Evolutionary conservation across 805 yeast species (phyloP), one percentile per base, ranked within the genome.

Genomic region (Candida anglica): DNA sequence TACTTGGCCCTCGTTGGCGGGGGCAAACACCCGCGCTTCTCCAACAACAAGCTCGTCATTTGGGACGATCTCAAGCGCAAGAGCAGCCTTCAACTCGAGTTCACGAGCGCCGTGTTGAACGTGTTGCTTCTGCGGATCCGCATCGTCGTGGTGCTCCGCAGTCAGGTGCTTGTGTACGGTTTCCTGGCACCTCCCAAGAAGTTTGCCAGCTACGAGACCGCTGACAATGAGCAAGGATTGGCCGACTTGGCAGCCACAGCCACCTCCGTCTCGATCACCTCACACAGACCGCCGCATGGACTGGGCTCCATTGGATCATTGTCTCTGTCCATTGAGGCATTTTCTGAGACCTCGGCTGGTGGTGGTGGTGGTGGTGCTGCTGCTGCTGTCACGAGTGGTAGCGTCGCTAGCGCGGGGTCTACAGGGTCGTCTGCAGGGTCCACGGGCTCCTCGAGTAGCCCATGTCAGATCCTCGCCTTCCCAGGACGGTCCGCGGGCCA

Each of bases 1-100:
- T 89, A 88, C 53, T 69, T 91, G 34, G 96, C 91, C 1, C 60
- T 93, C 27, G 86, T 88, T 0, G 96, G 97, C 1, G 96, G 96
- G 13, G 96, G 96, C 1, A 70, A 73, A 41, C 72, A 71, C 38
- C 96, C 96, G 15, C 71, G 76, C 40, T 86, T 77, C 48, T 84
- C 96, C 1, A 69, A 76, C 44, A 86, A 86, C 60, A 85, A 84
- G 54, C 74, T 88, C 24, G 72, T 87, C 22, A 80, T 91, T 13
- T 93, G 96, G 96, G 97, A 91, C 58, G 98, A 91, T 54, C 58
- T 86, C 40, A 85, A 86, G 57, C 73, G 81, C 42, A 79, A 79
- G 44, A 79, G 80, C 19, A 82, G 89, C 3, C 66, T 86, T 14
- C 72, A 73, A 23, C 60, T 93, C 39, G 93, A 86, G 53, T 87